Conservation (phyloP, 2,329 filamentous ascomycete species). For the Fusarium secorum region DNA sequence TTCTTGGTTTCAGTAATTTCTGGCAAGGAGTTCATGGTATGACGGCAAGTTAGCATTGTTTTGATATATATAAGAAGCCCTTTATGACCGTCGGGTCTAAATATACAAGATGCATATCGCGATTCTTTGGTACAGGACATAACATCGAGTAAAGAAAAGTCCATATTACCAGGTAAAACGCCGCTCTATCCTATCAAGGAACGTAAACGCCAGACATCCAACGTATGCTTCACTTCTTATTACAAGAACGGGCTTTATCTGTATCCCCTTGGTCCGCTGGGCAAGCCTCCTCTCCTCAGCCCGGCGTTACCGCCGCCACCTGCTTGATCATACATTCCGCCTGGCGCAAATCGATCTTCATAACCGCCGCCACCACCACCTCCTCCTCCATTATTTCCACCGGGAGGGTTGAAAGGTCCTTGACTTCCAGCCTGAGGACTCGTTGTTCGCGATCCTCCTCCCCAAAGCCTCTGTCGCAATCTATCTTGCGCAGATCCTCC, state of each 20-base stretch:
- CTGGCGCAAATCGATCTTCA: slow-evolving; percentile 57
- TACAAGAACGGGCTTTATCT: slow-evolving; percentile 37
- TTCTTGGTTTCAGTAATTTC: background rate
- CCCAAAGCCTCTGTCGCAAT: slow-evolving; percentile 81
- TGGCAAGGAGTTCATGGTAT: slow-evolving; percentile 31
- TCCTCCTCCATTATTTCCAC: slow-evolving; percentile 34
- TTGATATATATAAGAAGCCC: background rate
- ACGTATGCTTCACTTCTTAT: background rate
- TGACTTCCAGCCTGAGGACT: slow-evolving; percentile 55
- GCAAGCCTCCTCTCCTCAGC: slow-evolving; percentile 52
- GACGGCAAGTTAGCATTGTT: background rate
- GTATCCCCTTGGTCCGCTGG: slow-evolving; percentile 55
- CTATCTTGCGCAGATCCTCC: slow-evolving; percentile 76
- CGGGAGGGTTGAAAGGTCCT: slow-evolving; percentile 59
- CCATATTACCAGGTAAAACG: slow-evolving; percentile 33
- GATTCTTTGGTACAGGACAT: background rate
- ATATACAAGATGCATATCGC: slow-evolving; percentile 1
- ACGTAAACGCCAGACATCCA: slow-evolving; percentile 24
- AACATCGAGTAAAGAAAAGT: slow-evolving; percentile 10
- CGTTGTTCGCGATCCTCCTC: slow-evolving; percentile 62
- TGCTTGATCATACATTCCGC: slow-evolving; percentile 54
- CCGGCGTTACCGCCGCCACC: slow-evolving; percentile 44
- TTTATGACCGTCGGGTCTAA: background rate
- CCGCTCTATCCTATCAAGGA: slow-evolving; percentile 35
- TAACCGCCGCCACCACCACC: slow-evolving; percentile 49